A percentile compares a stretch with the other conserved stretches of the same genome.
These are phyloP conservation scores for Leccinum solheimii DNA, from an alignment of 1,284 basidiomycete genomes.

Conservation along the genomic window DNA sequence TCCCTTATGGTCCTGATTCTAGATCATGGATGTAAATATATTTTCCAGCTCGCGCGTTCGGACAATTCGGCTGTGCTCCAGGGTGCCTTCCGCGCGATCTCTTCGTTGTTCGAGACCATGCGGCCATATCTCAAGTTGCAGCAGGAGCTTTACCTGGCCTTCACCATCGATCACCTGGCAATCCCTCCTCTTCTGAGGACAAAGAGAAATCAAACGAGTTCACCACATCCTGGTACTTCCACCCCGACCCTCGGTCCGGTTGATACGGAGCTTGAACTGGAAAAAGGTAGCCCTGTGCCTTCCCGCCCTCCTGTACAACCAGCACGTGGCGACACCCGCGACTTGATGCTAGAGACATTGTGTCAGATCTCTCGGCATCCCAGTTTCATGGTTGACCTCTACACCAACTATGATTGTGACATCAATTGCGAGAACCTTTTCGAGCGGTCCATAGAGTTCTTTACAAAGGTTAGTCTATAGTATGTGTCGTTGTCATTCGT, in stretches of 20 bases:
- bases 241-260: constrained; percentile 48
- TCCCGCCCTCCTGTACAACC: constrained; percentile 64
- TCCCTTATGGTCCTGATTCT: constrained; percentile 73
- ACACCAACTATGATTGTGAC: constrained; percentile 96
- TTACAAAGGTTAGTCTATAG: constrained; percentile 65
- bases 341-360: constrained; percentile 89
- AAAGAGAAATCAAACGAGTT: constrained; percentile 37
- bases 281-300: constrained; percentile 54
- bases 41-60: constrained; percentile 92
- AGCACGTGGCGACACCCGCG: constrained; percentile 86
- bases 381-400: constrained; percentile 94
- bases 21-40: constrained; percentile 93
- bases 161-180: constrained; percentile 88
- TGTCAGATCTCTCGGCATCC: constrained; percentile 78
- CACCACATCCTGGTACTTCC: constrained; percentile 51
- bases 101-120: constrained; percentile 89
- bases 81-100: constrained; percentile 80
- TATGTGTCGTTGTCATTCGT: background rate
- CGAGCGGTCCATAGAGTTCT: constrained; percentile 87
- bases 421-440: constrained; percentile 96
- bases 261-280: constrained; percentile 47
- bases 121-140: constrained; percentile 91
- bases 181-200: constrained; percentile 43
- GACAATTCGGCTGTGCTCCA: constrained; percentile 84
- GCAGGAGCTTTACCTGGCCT: constrained; percentile 92